These are phyloP conservation scores for Austroboletus novae-zelandiae DNA, from an alignment of 1,284 basidiomycete species.

Conservation along the genomic window DNA sequence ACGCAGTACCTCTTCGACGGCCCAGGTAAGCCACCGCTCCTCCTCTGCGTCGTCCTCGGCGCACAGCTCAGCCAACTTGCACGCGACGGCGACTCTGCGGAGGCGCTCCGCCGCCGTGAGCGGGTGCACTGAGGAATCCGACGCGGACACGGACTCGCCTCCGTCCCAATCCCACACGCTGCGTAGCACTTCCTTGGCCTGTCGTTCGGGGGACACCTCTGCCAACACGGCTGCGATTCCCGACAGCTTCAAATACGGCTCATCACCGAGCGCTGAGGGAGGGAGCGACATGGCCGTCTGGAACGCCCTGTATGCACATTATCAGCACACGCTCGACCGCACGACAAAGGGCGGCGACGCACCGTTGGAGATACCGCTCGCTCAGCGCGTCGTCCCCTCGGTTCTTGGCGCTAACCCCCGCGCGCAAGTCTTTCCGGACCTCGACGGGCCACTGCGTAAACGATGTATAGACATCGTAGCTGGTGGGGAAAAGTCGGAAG, in stretches of 20 bases:
- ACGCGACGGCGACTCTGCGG: slow-evolving; percentile 61
- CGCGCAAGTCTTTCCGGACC: slow-evolving; percentile 60
- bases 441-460: slow-evolving; percentile 61
- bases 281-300: slow-evolving; percentile 52
- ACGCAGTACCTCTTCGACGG: slow-evolving; percentile 59
- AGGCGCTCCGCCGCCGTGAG: slow-evolving; percentile 48
- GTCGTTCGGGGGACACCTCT: slow-evolving; percentile 54
- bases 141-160: not conserved
- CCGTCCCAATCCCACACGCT: slow-evolving; percentile 38
- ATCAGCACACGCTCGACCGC: not conserved
- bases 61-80: slow-evolving; percentile 65
- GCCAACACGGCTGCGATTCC: slow-evolving; percentile 68
- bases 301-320: slow-evolving; percentile 53
- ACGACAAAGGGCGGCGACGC: slow-evolving; percentile 17
- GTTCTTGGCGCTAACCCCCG: slow-evolving; percentile 62
- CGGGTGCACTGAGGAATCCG: slow-evolving; percentile 24
- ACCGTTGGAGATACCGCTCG: slow-evolving; percentile 56
- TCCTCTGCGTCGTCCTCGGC: slow-evolving; percentile 41
- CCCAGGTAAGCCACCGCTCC: slow-evolving; percentile 58
- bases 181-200: slow-evolving; percentile 53
- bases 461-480: slow-evolving; percentile 60
- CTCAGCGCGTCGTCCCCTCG: slow-evolving; percentile 58
- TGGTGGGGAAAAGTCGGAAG: slow-evolving; percentile 20
- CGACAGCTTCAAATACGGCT: slow-evolving; percentile 65
- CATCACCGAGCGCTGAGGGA: slow-evolving; percentile 43